A percentile compares a stretch with the other conserved stretches of the same genome.
Evolutionary conservation across 768 basidiomycete genomes (phyloP).

Genomic region (Termitomyces sp.): DNA sequence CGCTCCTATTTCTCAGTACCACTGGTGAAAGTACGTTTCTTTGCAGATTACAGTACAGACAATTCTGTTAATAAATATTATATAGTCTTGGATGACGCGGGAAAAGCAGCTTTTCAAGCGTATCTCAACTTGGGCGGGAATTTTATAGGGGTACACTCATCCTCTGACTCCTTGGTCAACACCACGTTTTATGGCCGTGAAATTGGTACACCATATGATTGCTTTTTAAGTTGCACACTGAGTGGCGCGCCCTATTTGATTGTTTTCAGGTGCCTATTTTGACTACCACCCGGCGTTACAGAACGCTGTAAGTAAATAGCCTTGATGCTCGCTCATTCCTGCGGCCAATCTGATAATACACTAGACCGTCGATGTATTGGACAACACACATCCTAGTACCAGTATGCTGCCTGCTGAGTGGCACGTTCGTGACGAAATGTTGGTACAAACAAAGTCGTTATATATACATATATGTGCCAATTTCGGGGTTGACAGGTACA

Average conservation of each 20-base stretch:
- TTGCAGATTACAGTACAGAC: not conserved
- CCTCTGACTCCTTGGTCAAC: constrained; percentile 57
- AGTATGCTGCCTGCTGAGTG: constrained; percentile 48
- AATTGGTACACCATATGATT: constrained; percentile 38
- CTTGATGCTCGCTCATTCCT: not conserved
- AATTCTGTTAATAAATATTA: too few relatives aligned
- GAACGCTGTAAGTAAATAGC: constrained; percentile 46
- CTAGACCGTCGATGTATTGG: constrained; percentile 58
- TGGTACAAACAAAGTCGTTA: constrained; percentile 15
- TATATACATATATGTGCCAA: not conserved
- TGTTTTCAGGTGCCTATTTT: constrained; percentile 53
- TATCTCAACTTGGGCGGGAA: constrained; percentile 70
- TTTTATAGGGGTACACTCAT: constrained; percentile 67
- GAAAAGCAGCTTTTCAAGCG: constrained; percentile 58
- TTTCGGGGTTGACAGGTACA: constrained; percentile 44
- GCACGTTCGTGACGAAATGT: constrained; percentile 62
- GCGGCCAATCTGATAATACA: not conserved
- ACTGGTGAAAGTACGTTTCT: constrained; percentile 57
- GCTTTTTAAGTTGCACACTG: not conserved
- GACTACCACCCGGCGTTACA: constrained; percentile 69
- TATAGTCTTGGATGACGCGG: constrained; percentile 56
- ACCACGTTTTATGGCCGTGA: constrained; percentile 55
- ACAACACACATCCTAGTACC: constrained; percentile 60
- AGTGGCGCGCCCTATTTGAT: not conserved
- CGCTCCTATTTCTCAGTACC: constrained; percentile 64